Conservation (phyloP, 1,284 basidiomycete genomes). For the Cryptococcus depauperatus region DNA sequence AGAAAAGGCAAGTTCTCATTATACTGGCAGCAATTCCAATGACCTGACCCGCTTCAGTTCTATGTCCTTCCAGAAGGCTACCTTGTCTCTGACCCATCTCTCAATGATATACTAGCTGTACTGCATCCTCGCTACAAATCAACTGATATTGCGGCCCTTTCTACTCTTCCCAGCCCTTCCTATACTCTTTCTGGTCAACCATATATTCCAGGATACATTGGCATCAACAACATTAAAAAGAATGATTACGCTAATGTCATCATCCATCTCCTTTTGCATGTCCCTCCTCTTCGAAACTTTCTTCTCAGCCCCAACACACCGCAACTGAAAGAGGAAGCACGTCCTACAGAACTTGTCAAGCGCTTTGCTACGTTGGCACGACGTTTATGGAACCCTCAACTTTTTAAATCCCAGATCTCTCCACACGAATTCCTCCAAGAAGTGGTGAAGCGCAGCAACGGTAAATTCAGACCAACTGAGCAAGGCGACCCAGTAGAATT, state of each 20-base stretch:
- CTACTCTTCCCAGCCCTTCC: conserved; percentile 55
- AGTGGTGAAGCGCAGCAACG: conserved; percentile 74
- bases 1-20: conserved; percentile 58
- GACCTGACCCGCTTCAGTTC: conserved; percentile 52
- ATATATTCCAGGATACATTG: conserved; percentile 90
- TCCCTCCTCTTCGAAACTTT: conserved; percentile 80
- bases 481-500: conserved; percentile 97
- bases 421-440: conserved; percentile 98
- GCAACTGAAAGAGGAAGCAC: conserved; percentile 31
- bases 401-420: conserved; percentile 96
- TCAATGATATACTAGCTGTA: conserved; percentile 89
- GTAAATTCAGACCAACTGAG: conserved; percentile 84
- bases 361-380: conserved; percentile 78
- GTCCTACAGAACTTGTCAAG: conserved; percentile 64
- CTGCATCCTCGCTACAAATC: conserved; percentile 69
- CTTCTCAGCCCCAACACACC: conserved; percentile 62
- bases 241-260: conserved; percentile 98
- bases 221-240: conserved; percentile 92
- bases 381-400: conserved; percentile 88
- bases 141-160: conserved; percentile 48
- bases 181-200: conserved; percentile 73
- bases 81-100: conserved; percentile 84
- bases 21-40: background rate
- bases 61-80: conserved; percentile 98
- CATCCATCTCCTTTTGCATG: conserved; percentile 85